Evolutionary conservation across 2,329 filamentous ascomycete species (phyloP), one percentile per base, ranked within the genome.

Genomic region (Fusarium sororula): DNA sequence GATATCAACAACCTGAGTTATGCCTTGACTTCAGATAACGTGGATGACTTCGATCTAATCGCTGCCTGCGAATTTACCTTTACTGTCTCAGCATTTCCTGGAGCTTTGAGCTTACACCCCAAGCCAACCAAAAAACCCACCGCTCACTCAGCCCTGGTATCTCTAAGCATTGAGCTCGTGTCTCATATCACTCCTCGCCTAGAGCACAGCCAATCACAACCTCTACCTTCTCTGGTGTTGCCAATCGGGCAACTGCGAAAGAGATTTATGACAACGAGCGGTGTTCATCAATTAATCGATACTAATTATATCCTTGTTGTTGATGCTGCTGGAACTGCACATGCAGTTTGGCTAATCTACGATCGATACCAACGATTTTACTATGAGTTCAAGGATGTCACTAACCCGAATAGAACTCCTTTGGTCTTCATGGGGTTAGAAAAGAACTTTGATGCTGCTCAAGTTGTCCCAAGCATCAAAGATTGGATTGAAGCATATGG

Each of bases 281-380:
- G n/a, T 0, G 0, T 44, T 18, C n/a, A 15, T 12, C 0, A 24
- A 3, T 5, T 18, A 0, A 44, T 24, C n/a, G 42, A 44, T 18
- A 44, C 15, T 2, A 11, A 44, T 24, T 44, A 44, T 0, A 13
- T 44, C n/a, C n/a, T 44, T 0, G n/a, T 24, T 13, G n/a, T 44
- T 24, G 42, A 44, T 44, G n/a, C 42, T 24, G n/a, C 42, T 18
- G 7, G 7, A 3, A 44, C n/a, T 44, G 2, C 42, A 44, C n/a
- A 44, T 44, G 42, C n/a, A 11, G 42, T 24, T 13, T 24, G n/a
- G 42, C 42, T 44, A 18, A 44, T 44, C n/a, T 24, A 44, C 7
- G 42, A 44, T 24, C 42, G 42, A 24, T 44, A 44, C 6, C 42
- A 44, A 44, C n/a, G n/a, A 18, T 44, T 4, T 12, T n/a, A 44